Evolutionary conservation across 495 filamentous ascomycete species (phyloP), one percentile per base, ranked within the genome.

Genomic region (Glarea lozoyensis): DNA sequence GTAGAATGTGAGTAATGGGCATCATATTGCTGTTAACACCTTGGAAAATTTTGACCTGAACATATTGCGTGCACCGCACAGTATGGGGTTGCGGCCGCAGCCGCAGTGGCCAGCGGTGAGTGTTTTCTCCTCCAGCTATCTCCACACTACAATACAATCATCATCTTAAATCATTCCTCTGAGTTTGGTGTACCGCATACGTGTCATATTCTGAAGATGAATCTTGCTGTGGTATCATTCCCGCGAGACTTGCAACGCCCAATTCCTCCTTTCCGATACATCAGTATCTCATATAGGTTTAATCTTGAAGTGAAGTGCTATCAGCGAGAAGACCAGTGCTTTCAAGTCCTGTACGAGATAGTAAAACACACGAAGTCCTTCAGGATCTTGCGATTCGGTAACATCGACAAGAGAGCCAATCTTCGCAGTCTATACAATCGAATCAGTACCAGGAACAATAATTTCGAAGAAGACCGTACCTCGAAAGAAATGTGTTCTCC

Each of bases 401-500:
- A 99, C 90, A 59, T 99, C 93, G 54, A 92, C 88, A 33, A 99
- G 68, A 11, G 92, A 97, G 42, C 93, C 93, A 52, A 99, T 97
- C 64, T 99, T 99, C 17, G 93, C 93, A 12, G 93, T 99, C 89
- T 96, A 54, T 7, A 18, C 7, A 21, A n/a, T 46, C 11, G 34
- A 10, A 34, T 18, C 20, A 33, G 9, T 19, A 7, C 22, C 21
- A 36, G 29, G 3, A 24, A 29, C 18, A 42, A 20, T 19, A 18
- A 37, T 21, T 10, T 23, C 13, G 9, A 15, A 6, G 21, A 52
- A 36, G 16, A 16, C 5, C 54, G 38, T 57, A 90, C 88, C 80
- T 99, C 93, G 50, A 99, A 99, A 1, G 88, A 94, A 51, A 97
- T 97, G 58, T 99, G 93, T 34, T 99, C 93, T 54, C 82, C 92